phyloP scores from a whole-genome alignment of 2,329 filamentous ascomycete genomes.

The Penicillium sp. region DNA sequence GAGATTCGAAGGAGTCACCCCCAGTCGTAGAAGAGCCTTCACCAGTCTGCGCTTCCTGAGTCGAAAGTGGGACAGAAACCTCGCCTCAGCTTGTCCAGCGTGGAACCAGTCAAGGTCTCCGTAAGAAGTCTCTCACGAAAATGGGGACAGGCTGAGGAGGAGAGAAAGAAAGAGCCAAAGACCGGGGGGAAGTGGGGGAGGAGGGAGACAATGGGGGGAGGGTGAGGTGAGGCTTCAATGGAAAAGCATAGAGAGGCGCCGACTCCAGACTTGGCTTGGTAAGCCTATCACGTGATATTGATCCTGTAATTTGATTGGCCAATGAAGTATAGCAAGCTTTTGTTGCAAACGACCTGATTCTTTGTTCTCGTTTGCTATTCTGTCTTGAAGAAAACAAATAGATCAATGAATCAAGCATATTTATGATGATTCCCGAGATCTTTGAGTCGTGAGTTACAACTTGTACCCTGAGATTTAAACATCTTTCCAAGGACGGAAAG shows the following conservation, averaged over 20 bases:
- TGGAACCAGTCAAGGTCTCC: constrained; percentile 45
- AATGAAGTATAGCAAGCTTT: constrained; percentile 4
- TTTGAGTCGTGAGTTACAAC: neutral
- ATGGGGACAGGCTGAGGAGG: constrained; percentile 30
- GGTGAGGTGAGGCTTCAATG: constrained; percentile 9
- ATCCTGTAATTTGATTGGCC: neutral
- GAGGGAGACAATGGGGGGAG: constrained; percentile 10
- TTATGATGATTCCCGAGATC: neutral
- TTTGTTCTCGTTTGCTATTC: neutral
- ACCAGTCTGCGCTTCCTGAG: constrained; percentile 22
- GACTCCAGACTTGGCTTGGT: neutral
- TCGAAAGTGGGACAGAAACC: constrained; percentile 24
- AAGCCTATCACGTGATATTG: constrained; percentile 14
- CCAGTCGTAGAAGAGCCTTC: constrained; percentile 23
- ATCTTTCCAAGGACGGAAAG: neutral
- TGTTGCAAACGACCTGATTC: neutral
- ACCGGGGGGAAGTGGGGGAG: constrained; percentile 14
- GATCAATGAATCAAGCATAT: neutral
- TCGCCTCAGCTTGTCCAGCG: constrained; percentile 37
- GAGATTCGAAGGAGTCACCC: constrained; percentile 20
- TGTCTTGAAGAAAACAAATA: neutral
- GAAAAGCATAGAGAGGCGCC: constrained; percentile 4
- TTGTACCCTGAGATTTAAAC: neutral
- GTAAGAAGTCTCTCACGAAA: constrained; percentile 37
- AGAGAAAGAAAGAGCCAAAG: constrained; percentile 17